phyloP scores from a whole-genome alignment of 2,329 filamentous ascomycete genomes.

The Colletotrichum orbiculare region DNA sequence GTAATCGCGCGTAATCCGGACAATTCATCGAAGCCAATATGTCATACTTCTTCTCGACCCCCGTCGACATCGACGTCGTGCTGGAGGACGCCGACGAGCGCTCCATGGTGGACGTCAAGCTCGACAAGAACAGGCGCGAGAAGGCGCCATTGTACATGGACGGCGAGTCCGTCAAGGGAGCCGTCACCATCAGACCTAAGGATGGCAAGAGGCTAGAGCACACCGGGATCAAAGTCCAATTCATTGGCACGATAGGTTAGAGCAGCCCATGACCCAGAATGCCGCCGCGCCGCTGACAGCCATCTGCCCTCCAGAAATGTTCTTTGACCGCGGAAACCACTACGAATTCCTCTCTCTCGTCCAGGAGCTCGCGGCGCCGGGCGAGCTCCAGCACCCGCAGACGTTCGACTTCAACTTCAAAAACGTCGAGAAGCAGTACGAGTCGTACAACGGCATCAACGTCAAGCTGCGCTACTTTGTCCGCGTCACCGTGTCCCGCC shows the following conservation, averaged over 20 bases:
- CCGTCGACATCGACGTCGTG: slow-evolving; percentile 98
- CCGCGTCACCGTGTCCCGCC: slow-evolving; percentile 92
- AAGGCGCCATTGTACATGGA: slow-evolving; percentile 98
- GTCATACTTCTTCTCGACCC: slow-evolving; percentile 98
- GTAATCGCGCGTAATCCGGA: slow-evolving; percentile 23
- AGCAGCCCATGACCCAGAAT: too few species aligned
- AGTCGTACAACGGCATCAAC: slow-evolving; percentile 99
- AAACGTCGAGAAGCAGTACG: slow-evolving; percentile 99
- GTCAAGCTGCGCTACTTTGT: slow-evolving; percentile 99
- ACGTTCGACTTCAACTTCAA: slow-evolving; percentile 99
- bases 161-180: slow-evolving; percentile 96
- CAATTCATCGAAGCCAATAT: slow-evolving; percentile 60
- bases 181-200: slow-evolving; percentile 94
- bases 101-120: slow-evolving; percentile 95
- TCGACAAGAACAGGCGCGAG: slow-evolving; percentile 97
- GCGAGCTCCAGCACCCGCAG: slow-evolving; percentile 98
- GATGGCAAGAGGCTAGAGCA: slow-evolving; percentile 98
- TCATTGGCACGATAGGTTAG: slow-evolving; percentile 95
- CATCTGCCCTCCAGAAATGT: slow-evolving; percentile 80
- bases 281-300: too few species aligned
- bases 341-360: slow-evolving; percentile 98
- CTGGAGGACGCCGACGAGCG: slow-evolving; percentile 95
- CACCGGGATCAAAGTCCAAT: slow-evolving; percentile 99
- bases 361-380: slow-evolving; percentile 95
- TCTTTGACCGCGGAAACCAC: slow-evolving; percentile 98